Evolutionary conservation across 73 alveolate species (phyloP).

Genomic region (Tetrahymena thermophila): DNA sequence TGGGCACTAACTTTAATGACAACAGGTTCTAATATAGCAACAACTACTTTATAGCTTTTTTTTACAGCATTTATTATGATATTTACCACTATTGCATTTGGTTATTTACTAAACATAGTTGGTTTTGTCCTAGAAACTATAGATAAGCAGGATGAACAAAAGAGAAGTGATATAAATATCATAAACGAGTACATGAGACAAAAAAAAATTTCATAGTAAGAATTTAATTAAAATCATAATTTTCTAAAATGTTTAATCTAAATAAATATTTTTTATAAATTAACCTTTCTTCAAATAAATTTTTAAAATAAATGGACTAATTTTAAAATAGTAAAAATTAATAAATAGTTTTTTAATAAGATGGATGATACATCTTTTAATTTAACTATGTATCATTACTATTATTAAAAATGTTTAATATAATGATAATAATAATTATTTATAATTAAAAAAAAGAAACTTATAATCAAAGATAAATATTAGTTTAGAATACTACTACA

Average conservation of each 20-base stretch:
- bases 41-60: neutral
- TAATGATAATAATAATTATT: too few relatives aligned
- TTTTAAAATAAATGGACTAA: too few relatives aligned
- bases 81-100: neutral
- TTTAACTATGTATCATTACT: too few relatives aligned
- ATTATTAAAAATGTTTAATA: too few relatives aligned
- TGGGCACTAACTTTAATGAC: neutral
- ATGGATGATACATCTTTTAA: too few relatives aligned
- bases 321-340: too few relatives aligned
- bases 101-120: neutral
- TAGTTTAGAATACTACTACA: neutral
- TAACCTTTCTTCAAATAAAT: neutral
- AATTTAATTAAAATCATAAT: neutral
- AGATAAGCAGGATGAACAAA: neutral
- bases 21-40: neutral
- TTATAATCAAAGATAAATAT: neutral
- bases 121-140: neutral
- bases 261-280: neutral
- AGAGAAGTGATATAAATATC: neutral
- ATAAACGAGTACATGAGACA: neutral
- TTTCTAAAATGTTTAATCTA: neutral
- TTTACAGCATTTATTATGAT: neutral
- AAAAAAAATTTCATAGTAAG: neutral
- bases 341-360: too few relatives aligned
- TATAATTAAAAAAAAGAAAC: neutral